Base-by-base conservation (phyloP, 768 basidiomycete species). In the Leccinellum luteum region DNA sequence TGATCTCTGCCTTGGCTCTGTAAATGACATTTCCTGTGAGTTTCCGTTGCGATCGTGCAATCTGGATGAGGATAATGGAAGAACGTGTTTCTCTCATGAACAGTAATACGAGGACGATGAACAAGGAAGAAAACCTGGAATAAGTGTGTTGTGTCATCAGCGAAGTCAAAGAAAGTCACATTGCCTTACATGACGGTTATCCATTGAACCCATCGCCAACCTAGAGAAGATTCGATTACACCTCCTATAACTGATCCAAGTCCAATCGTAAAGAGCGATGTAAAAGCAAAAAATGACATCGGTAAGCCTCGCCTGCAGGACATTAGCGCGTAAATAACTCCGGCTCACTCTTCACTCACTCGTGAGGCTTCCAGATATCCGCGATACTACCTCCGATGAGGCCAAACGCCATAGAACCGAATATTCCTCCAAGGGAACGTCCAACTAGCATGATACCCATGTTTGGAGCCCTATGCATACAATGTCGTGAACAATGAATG, bases 161-260 rank as follows among this genome's bases (percentile, higher is more conserved):
- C 19, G 12, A 35, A n/a, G 7, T 5, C 31, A 52, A 19, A 21
- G 25, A 4, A 47, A 19, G 2, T 2, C n/a, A n/a, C n/a, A 10
- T 45, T 13, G 30, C 30, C 65, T 54, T 50, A 83, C 86, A 86
- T 87, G 65, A 83, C 71, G 57, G 85, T 83, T 13, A 91, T 78
- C 89, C 89, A 92, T 64, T 89, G 83, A 19, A 93, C 87, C 89
- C 90, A 92, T 38, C 89, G 75, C 89, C 90, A 92, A 59, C 78
- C 78, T 6, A 91, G 72, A 30, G 73, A 73, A 0, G 81, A 77
- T 64, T 90, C 82, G 32, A 89, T 78, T 79, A 85, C 87, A 9
- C 85, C 86, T 27, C 83, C 82, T 4, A 79, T 71, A 0, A 86
- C 70, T 0, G 89, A 84, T 6, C 86, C 90, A 2, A 91, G 44